These are phyloP conservation scores for Ceratobasidium sp. DNA, from an alignment of 1,284 basidiomycete genomes.

Conservation along the genomic window DNA sequence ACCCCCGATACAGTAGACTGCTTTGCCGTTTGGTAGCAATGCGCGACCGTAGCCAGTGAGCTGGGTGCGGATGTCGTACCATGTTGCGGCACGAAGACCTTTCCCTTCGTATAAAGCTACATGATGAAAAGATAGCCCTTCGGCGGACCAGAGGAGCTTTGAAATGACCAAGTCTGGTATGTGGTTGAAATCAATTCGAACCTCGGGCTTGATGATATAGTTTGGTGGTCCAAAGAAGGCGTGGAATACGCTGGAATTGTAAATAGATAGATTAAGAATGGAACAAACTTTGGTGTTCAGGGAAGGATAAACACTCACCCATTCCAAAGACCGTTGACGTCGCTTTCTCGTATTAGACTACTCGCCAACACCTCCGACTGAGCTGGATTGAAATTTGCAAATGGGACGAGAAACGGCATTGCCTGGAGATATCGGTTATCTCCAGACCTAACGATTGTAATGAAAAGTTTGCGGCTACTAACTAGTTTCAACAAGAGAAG, in stretches of 20 bases:
- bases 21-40: not conserved
- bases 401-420: not conserved
- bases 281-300: not conserved
- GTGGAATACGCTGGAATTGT: not conserved
- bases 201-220: not conserved
- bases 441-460: no score
- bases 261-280: not conserved
- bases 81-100: not conserved
- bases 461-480: no score
- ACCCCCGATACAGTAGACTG: not conserved
- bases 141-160: not conserved
- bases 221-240: not conserved
- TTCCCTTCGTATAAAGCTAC: constrained; percentile 1
- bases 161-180: not conserved
- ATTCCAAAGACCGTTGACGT: constrained; percentile 9
- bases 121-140: not conserved
- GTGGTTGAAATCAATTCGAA: constrained; percentile 5
- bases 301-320: not conserved
- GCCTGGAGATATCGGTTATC: not conserved
- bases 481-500: no score
- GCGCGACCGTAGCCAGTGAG: not conserved
- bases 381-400: not conserved
- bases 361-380: not conserved
- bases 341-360: not conserved
- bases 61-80: not conserved